phyloP scores from a whole-genome alignment of 2,329 filamentous ascomycete species.

The Zymoseptoria pseudotritici region DNA sequence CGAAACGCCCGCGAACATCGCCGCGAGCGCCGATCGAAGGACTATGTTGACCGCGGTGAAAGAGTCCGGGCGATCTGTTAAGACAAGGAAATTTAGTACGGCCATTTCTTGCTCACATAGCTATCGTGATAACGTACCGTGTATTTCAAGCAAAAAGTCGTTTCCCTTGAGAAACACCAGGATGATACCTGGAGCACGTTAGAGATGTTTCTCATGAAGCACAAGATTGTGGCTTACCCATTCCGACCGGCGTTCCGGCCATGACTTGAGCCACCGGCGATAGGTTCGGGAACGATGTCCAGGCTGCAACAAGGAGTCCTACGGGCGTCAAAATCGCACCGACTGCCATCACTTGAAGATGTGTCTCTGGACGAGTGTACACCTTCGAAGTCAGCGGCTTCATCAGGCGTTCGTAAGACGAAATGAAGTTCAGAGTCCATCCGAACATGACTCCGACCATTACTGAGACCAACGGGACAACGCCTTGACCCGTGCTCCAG shows the following conservation, averaged over 20 bases:
- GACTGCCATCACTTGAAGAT: neutral
- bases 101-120: neutral
- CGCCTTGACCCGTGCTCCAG: neutral
- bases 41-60: neutral
- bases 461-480: neutral
- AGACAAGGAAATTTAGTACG: neutral
- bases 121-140: neutral
- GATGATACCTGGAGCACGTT: neutral
- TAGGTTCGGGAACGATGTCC: neutral
- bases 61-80: neutral
- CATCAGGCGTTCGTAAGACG: neutral
- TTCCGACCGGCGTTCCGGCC: neutral
- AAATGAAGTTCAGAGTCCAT: neutral
- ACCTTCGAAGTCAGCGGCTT: neutral
- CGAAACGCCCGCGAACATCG: neutral
- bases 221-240: neutral
- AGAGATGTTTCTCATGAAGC: neutral
- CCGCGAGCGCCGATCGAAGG: neutral
- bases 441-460: neutral
- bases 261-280: neutral
- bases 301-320: neutral
- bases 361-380: neutral
- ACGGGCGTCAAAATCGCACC: neutral
- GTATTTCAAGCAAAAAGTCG: neutral
- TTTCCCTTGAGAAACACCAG: neutral